Conservation (phyloP, 306 rosid genomes). For the Lotus japonicus region DNA sequence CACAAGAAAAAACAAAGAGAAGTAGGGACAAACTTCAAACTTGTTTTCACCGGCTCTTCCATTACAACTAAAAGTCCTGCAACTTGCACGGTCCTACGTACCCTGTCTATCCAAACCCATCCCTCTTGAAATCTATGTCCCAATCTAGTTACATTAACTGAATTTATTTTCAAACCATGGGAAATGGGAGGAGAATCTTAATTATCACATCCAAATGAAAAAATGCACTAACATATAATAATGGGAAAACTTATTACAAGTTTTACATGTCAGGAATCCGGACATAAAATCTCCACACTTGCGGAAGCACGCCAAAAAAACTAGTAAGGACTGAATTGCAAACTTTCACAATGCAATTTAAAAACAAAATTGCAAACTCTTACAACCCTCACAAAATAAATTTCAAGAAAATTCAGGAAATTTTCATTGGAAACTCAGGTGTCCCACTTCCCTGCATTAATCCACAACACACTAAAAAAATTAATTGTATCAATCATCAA, state of each 20-base stretch:
- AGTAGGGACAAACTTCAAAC: constrained; percentile 19
- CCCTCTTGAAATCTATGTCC: constrained; percentile 17
- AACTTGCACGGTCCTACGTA: constrained; percentile 32
- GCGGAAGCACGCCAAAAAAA: no score
- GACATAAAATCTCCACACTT: no score
- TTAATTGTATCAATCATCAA: no score
- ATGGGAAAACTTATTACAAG: background rate
- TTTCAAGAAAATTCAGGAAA: no score
- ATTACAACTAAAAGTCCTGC: constrained; percentile 27
- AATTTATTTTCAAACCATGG: background rate
- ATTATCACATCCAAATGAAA: constrained; percentile 11
- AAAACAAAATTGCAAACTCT: no score
- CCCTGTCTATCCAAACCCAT: constrained; percentile 3
- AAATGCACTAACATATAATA: background rate
- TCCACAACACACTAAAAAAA: no score
- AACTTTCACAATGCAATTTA: no score
- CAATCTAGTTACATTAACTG: constrained; percentile 17
- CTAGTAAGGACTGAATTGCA: no score
- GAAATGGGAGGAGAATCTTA: constrained; percentile 6
- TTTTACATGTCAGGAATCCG: no score
- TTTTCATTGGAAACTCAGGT: no score
- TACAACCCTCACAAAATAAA: no score
- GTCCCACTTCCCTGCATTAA: no score
- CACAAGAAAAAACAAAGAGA: background rate
- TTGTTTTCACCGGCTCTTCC: background rate